phyloP scores from a whole-genome alignment of 371 early-diverging fungal genomes.

The Syncephalis plumigaleata region DNA sequence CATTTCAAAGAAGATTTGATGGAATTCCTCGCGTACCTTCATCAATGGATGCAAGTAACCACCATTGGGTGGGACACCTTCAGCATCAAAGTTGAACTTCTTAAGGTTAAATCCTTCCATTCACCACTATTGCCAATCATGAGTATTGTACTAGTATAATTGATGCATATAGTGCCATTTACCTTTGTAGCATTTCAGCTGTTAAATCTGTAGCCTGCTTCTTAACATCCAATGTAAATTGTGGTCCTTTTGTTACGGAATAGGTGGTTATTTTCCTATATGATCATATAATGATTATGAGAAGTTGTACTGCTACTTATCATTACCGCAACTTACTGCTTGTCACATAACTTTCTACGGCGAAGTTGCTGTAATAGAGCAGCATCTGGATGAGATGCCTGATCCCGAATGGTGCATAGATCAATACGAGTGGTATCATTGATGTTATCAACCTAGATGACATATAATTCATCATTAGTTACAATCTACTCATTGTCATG shows the following conservation, averaged over 20 bases:
- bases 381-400: slow-evolving; percentile 38
- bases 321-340: slow-evolving; percentile 25
- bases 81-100: slow-evolving; percentile 96
- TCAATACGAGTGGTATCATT: slow-evolving; percentile 71
- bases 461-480: neutral
- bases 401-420: slow-evolving; percentile 40
- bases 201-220: slow-evolving; percentile 95
- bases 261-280: slow-evolving; percentile 70
- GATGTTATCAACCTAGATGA: slow-evolving; percentile 43
- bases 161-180: slow-evolving; percentile 5
- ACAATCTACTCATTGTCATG: neutral
- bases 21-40: slow-evolving; percentile 98
- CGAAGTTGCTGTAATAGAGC: slow-evolving; percentile 67
- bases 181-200: slow-evolving; percentile 78
- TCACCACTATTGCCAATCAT: slow-evolving; percentile 43
- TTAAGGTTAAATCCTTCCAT: slow-evolving; percentile 91
- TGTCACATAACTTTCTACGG: slow-evolving; percentile 72
- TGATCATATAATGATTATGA: neutral
- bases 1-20: slow-evolving; percentile 98
- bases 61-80: slow-evolving; percentile 64
- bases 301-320: neutral
- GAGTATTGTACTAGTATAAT: neutral
- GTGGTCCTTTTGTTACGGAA: slow-evolving; percentile 71
- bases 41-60: slow-evolving; percentile 98
- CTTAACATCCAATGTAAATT: slow-evolving; percentile 65